Base-by-base conservation (phyloP, 2,329 filamentous ascomycete species). In the Fusarium bulbicola region DNA sequence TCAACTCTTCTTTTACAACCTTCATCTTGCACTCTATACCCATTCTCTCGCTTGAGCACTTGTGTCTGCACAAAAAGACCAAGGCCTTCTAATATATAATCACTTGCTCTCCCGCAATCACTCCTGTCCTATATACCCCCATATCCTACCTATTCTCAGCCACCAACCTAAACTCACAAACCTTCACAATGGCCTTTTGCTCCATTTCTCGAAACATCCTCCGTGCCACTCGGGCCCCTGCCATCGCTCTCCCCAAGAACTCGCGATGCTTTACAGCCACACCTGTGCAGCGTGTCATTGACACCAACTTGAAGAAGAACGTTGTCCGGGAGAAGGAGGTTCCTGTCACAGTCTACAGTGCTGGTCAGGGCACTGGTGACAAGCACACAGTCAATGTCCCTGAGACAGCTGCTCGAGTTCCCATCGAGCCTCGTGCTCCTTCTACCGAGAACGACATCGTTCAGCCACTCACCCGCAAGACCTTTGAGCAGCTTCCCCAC, bases 291-390 rank as follows among this genome's bases (percentile, higher is more conserved):
- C 78, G 76, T 63, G 81, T 83, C 39, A 77, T 80, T 53, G 81
- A 83, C 74, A 83, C 82, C n/a, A 68, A 79, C 47, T 83, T 82
- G 72, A 88, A 86, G 79, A 86, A 84, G 75, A 86, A 86, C 66
- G 86, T 88, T 18, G 86, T 90, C 70, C 85, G 85, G 71, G 87
- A 90, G 82, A 87, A 86, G 74, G 86, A 89, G 77, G 82, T 90
- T 21, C 87, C 88, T 34, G 87, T 89, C 62, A 88, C 87, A 28
- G 82, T 88, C 75, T 90, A 89, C 79, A 75, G 79, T 56, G 75
- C 79, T 49, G 81, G 82, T 60, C 79, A 88, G 74, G 87, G 86
- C n/a, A 74, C 71, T n/a, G 71, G 71, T 63, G 88, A 88, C 77
- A 86, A 88, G 80, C 87, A 86, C 81, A 89, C 84, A 63, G 87